Evolutionary conservation across 2,329 filamentous ascomycete genomes (phyloP).

Genomic region (Epichloe uncinata): DNA sequence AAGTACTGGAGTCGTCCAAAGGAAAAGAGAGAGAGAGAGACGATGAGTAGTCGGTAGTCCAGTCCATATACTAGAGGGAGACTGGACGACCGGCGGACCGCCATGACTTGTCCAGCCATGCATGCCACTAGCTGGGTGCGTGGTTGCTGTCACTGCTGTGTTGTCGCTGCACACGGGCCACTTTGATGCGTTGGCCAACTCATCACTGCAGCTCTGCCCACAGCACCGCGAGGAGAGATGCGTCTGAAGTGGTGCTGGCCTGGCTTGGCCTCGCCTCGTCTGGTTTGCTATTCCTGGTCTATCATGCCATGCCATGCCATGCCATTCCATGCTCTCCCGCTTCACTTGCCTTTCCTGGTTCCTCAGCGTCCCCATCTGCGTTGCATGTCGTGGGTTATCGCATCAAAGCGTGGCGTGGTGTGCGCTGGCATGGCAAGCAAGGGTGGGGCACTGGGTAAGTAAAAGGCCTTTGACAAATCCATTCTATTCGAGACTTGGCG

Average conservation of each 20-base stretch:
- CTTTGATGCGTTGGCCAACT: constrained; percentile 29
- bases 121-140: neutral
- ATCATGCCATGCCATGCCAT: neutral
- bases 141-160: constrained; percentile 3
- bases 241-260: neutral
- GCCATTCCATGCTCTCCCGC: neutral
- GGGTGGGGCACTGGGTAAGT: too few relatives aligned
- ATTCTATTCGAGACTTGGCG: neutral
- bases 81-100: constrained; percentile 2
- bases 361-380: neutral
- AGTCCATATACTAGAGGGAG: neutral
- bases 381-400: neutral
- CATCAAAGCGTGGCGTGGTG: neutral
- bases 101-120: neutral
- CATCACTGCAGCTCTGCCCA: constrained; percentile 27
- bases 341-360: constrained; percentile 4
- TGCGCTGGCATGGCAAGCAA: neutral
- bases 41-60: too few relatives aligned
- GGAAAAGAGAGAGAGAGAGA: neutral
- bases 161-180: constrained; percentile 25
- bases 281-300: neutral
- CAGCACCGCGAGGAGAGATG: constrained; percentile 12
- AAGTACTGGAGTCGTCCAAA: too few relatives aligned
- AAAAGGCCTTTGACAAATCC: neutral
- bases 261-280: neutral